Conservation (phyloP, 352 stramenopile genomes). For the Globisporangium yorkense region DNA sequence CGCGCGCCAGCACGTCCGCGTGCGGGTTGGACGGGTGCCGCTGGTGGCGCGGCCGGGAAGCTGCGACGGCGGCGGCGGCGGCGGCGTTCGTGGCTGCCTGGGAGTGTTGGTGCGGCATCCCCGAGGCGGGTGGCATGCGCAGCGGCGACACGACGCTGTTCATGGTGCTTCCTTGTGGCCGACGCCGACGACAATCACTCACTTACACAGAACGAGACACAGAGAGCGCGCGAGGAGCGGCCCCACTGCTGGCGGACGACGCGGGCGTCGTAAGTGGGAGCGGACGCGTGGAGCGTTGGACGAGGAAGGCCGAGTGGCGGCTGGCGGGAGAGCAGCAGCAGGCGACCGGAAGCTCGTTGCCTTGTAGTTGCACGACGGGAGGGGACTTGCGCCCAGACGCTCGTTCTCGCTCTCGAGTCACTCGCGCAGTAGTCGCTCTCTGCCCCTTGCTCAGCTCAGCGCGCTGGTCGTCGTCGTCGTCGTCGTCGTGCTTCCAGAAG, state of each 20-base stretch:
- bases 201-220: neutral
- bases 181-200: neutral
- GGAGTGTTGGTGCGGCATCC: conserved; percentile 10
- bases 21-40: conserved; percentile 8
- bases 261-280: neutral
- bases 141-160: conserved; percentile 18
- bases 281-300: neutral
- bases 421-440: no score
- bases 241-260: neutral
- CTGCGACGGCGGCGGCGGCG: neutral
- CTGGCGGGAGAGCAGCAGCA: neutral
- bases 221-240: neutral
- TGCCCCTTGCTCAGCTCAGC: no score
- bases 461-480: no score
- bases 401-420: no score
- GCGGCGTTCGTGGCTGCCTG: neutral
- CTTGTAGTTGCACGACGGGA: neutral
- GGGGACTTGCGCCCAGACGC: no score
- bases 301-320: conserved; percentile 1
- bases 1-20: conserved; percentile 20
- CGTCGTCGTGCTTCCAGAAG: no score
- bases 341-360: neutral
- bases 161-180: conserved; percentile 2
- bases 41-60: conserved; percentile 1
- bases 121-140: conserved; percentile 9